Evolutionary conservation across 331 rosid species (phyloP), one percentile per base, ranked within the genome.

Genomic region (Cydonia oblonga): DNA sequence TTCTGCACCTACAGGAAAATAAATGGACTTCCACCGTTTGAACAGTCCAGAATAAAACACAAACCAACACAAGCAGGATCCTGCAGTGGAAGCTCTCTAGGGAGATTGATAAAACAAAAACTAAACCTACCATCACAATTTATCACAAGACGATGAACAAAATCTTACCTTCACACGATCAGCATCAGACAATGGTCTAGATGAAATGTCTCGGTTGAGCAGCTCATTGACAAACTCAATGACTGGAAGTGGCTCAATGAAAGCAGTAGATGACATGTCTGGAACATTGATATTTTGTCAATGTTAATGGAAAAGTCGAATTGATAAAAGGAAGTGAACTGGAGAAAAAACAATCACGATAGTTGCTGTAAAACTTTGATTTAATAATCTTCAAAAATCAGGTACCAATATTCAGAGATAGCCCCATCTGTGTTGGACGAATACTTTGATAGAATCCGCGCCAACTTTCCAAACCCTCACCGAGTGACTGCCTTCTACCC

Each of bases 391-490:
- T 70, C 40, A 32, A 23, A 52, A 35, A 33, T 38, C 14, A 23
- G n/a, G 56, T 76, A 91, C 99, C 99, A 72, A 91, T 91, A 60
- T 93, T 93, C 6, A 93, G 83, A 5, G 98, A 91, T 12, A 93
- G 75, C 6, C 99, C 97, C 99, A 95, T 95, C 80, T 95, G 99
- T 0, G 99, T 95, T 23, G 97, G 99, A 5, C 99, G 93, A 65
- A 95, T 95, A 60, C 99, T 95, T 64, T 95, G 99, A 74, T 95
- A 95, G 78, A 95, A 95, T 2, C 99, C 99, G 2, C 98, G 91
- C 98, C 98, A 93, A 58, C 98, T 93, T 76, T 93, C 97, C 88
- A 93, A 71, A 14, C 98, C 98, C 82, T 93, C 97, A 12, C 98
- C 98, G 6, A 93, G 79, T 8, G 97, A 82, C 58, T 93, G 96